Base-by-base conservation (phyloP, 2,329 filamentous ascomycete genomes). In the Aspergillus sp. region DNA sequence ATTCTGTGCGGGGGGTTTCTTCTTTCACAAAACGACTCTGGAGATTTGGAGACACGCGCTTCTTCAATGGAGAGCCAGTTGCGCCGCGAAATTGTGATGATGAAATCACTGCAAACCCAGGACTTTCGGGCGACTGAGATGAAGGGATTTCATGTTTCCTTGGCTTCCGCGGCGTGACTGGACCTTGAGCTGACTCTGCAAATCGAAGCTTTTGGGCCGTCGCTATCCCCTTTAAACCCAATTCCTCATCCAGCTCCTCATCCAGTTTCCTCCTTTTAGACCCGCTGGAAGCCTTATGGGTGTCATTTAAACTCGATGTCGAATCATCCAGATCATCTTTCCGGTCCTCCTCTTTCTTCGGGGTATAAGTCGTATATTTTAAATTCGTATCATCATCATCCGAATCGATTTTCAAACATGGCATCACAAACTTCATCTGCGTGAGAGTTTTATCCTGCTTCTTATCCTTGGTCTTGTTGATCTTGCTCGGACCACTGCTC, bases 121-220 rank as follows among this genome's bases (percentile, higher is more conserved):
- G 66, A 36, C 67, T 70, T 50, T 70, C 67, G 1, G 68, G 68
- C 6, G 68, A 70, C 33, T 71, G 68, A 6, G 67, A 70, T 4
- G 68, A 71, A 5, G 66, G 68, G 42, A 71, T 62, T 42, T 68
- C 65, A 7, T 56, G 47, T 37, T 47, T 60, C 12, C 45, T 49
- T 29, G 40, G 40, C 47, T 66, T 69, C 34, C 50, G 56, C 5
- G 67, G 67, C 1, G 67, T 71, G 6, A 52, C 42, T 29, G 62
- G 64, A 9, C 29, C 33, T 27, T 33, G 13, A 12, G 27, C 29
- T 33, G 10, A 8, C 13, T 6, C 27, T 32, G 49, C 51, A 5
- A 43, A 37, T n/a, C 47, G 43, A 10, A 19, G 31, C 3, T 43
- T 35, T 7, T 49, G 11, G n/a, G 45, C 46, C 43, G 59, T 28